Conservation (phyloP, 148 eudicot species). For the Drosera capensis region DNA sequence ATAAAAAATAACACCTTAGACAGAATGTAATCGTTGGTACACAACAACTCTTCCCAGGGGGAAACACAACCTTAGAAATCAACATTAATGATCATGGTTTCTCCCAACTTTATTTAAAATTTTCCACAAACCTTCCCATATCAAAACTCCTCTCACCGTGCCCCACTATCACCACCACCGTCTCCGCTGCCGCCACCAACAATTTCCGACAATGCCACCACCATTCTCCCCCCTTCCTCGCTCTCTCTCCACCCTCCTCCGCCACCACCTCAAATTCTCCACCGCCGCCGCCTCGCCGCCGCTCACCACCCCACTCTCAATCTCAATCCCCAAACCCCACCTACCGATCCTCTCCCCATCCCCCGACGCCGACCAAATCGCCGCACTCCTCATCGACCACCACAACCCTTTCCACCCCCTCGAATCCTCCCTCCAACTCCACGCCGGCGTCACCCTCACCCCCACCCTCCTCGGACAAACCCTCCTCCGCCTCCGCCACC, state of each 20-base stretch:
- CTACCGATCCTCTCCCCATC: constrained; percentile 41
- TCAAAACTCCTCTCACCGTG: too few relatives aligned
- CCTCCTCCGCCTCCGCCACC: constrained; percentile 20
- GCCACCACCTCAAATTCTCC: not conserved
- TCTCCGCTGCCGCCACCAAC: not conserved
- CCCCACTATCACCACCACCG: not conserved
- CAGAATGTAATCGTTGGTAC: too few relatives aligned
- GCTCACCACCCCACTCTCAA: not conserved
- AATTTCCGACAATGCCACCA: too few relatives aligned
- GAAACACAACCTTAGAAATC: too few relatives aligned
- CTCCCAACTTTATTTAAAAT: too few relatives aligned
- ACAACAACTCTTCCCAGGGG: too few relatives aligned
- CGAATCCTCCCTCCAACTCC: constrained; percentile 82
- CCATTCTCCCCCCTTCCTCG: not conserved
- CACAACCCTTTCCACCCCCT: constrained; percentile 91
- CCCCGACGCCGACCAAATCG: constrained; percentile 36
- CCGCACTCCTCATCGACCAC: constrained; percentile 52
- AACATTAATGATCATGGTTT: too few relatives aligned
- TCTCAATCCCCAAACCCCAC: constrained; percentile 16
- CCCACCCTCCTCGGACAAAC: constrained; percentile 50
- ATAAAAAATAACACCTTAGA: too few relatives aligned
- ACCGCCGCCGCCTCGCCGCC: too few relatives aligned
- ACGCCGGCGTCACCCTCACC: constrained; percentile 52
- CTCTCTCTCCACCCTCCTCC: constrained; percentile 11
- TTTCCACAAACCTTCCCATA: too few relatives aligned